Evolutionary conservation across 2,329 filamentous ascomycete genomes (phyloP).

Genomic region (Dothiorella sarmentorum): DNA sequence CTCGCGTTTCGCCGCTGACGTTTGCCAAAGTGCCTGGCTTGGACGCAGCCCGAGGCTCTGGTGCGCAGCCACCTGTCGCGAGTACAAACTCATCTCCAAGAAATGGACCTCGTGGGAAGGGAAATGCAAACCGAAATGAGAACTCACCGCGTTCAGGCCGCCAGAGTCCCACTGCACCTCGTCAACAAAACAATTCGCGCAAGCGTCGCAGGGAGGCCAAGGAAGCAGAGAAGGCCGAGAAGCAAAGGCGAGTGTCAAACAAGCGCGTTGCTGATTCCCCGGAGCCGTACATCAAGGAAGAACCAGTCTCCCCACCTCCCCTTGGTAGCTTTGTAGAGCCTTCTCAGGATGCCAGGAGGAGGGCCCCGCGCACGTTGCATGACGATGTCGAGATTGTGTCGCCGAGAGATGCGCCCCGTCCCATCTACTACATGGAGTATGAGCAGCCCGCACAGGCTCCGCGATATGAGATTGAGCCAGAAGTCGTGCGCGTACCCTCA

Average conservation of each 20-base stretch:
- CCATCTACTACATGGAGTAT: slow-evolving; percentile 45
- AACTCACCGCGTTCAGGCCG: slow-evolving; percentile 31
- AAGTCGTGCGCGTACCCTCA: slow-evolving; percentile 38
- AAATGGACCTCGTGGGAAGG: slow-evolving; percentile 11
- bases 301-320: slow-evolving; percentile 59
- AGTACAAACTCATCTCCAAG: slow-evolving; percentile 20
- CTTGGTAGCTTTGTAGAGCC: slow-evolving; percentile 42
- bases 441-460: slow-evolving; percentile 32
- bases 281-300: slow-evolving; percentile 57
- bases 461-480: slow-evolving; percentile 28
- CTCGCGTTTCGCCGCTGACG: slow-evolving; percentile 61
- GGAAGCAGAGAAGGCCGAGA: slow-evolving; percentile 35
- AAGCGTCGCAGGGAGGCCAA: slow-evolving; percentile 50
- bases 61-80: slow-evolving; percentile 21
- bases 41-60: slow-evolving; percentile 49
- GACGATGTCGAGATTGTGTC: slow-evolving; percentile 40
- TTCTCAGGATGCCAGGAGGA: slow-evolving; percentile 37
- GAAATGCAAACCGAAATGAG: slow-evolving; percentile 15
- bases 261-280: slow-evolving; percentile 28
- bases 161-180: slow-evolving; percentile 44
- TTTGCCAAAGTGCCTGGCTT: slow-evolving; percentile 49
- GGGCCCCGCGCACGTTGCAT: slow-evolving; percentile 33
- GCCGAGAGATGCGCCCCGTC: slow-evolving; percentile 39
- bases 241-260: slow-evolving; percentile 34
- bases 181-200: slow-evolving; percentile 44